Conservation (phyloP, 768 basidiomycete genomes). For the Russula virescens region DNA sequence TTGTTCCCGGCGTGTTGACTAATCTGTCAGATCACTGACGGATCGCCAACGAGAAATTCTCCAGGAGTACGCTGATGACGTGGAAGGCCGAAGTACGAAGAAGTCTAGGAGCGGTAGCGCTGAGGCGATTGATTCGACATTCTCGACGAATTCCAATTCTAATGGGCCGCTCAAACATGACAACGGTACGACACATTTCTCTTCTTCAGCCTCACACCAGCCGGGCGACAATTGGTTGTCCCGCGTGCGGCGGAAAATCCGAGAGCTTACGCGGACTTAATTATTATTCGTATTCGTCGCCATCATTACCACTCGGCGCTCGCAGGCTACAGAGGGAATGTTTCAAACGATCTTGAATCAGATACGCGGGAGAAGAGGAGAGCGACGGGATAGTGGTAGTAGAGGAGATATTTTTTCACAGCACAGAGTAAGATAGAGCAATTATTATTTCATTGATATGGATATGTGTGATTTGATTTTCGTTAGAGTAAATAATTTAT, state of each 20-base stretch:
- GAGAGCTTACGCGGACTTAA: conserved; percentile 66
- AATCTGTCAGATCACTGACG: conserved; percentile 61
- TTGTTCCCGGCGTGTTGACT: conserved; percentile 8
- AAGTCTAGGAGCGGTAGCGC: conserved; percentile 24
- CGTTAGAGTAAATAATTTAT: no score
- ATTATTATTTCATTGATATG: not conserved
- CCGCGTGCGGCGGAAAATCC: conserved; percentile 61
- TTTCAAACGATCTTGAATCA: conserved; percentile 30
- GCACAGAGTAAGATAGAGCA: not conserved
- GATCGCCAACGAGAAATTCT: conserved; percentile 80
- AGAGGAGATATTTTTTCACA: no score
- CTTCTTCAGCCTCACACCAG: conserved; percentile 48
- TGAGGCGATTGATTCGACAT: conserved; percentile 25
- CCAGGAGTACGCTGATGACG: conserved; percentile 86
- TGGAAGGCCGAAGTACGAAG: conserved; percentile 57
- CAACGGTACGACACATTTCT: conserved; percentile 76
- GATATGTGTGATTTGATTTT: no score
- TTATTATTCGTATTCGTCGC: conserved; percentile 36
- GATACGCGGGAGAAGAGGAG: conserved; percentile 42
- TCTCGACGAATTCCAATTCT: conserved; percentile 2
- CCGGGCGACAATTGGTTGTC: conserved; percentile 56
- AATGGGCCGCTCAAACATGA: conserved; percentile 32
- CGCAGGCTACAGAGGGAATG: conserved; percentile 26
- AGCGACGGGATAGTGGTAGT: conserved; percentile 36
- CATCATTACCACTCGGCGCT: conserved; percentile 11